Percentiles rank a stretch among this genome's conserved stretches.
These are phyloP conservation scores for Papiliotrema terrestris DNA, from an alignment of 1,284 basidiomycete genomes.

Conservation along the genomic window DNA sequence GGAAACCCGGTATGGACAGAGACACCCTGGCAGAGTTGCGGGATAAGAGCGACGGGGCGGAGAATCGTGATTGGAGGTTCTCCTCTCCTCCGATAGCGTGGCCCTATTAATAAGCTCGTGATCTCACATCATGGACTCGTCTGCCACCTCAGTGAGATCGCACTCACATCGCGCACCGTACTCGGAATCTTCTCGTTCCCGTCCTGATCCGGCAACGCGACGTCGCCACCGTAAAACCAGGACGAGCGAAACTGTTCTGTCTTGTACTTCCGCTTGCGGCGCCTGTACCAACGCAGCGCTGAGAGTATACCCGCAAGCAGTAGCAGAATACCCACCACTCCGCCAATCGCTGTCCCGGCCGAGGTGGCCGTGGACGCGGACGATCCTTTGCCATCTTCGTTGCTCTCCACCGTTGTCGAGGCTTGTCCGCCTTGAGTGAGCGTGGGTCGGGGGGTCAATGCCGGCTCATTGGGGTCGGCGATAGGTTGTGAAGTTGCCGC, in stretches of 20 bases:
- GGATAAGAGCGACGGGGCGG: slow-evolving; percentile 11
- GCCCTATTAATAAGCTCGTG: background rate
- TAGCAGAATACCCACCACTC: slow-evolving; percentile 19
- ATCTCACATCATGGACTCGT: too few relatives aligned
- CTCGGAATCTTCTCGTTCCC: too few relatives aligned
- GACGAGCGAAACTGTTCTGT: slow-evolving; percentile 14
- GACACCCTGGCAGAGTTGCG: slow-evolving; percentile 2
- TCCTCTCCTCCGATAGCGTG: too few relatives aligned
- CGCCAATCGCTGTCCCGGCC: slow-evolving; percentile 24
- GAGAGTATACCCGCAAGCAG: slow-evolving; percentile 17
- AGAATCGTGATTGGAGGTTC: slow-evolving; percentile 10
- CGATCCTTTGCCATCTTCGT: background rate
- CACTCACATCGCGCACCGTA: background rate
- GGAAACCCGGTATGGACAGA: slow-evolving; percentile 6
- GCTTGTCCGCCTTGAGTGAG: too few relatives aligned
- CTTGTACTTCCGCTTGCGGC: slow-evolving; percentile 10
- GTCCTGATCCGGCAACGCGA: background rate
- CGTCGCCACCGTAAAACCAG: slow-evolving; percentile 33
- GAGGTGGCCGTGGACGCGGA: slow-evolving; percentile 11
- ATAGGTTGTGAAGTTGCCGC: too few relatives aligned
- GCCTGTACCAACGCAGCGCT: slow-evolving; percentile 18
- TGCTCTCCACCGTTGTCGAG: background rate
- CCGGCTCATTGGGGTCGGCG: too few relatives aligned
- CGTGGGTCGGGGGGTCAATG: too few relatives aligned
- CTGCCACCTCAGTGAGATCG: too few relatives aligned